A percentile compares a stretch with the other conserved stretches of the same genome.
Evolutionary conservation across 352 stramenopile species (phyloP).

Genomic region (Phytophthora capsici): DNA sequence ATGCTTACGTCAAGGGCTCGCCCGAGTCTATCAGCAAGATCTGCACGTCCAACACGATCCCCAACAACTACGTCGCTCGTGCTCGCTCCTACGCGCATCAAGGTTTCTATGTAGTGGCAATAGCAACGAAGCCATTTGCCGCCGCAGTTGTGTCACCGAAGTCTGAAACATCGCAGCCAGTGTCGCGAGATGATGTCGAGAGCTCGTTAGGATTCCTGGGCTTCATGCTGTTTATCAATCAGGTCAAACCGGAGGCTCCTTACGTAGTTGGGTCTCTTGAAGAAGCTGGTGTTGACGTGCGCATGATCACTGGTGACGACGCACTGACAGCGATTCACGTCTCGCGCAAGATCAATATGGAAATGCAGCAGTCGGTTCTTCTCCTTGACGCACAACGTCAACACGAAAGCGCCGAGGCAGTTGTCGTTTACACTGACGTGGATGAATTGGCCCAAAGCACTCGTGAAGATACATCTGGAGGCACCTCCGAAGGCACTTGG

Average conservation of each 20-base stretch:
- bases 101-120: slow-evolving; percentile 84
- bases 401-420: slow-evolving; percentile 9
- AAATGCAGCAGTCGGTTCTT: slow-evolving; percentile 59
- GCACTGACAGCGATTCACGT: slow-evolving; percentile 81
- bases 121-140: slow-evolving; percentile 68
- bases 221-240: slow-evolving; percentile 91
- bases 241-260: slow-evolving; percentile 85
- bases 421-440: slow-evolving; percentile 64
- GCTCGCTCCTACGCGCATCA: slow-evolving; percentile 71
- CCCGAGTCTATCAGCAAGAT: slow-evolving; percentile 67
- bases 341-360: slow-evolving; percentile 75
- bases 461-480: slow-evolving; percentile 19
- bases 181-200: slow-evolving; percentile 81
- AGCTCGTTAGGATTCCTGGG: slow-evolving; percentile 77
- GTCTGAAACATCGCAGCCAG: slow-evolving; percentile 49
- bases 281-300: slow-evolving; percentile 75
- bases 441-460: slow-evolving; percentile 57
- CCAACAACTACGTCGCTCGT: slow-evolving; percentile 70
- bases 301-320: slow-evolving; percentile 92
- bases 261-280: slow-evolving; percentile 83
- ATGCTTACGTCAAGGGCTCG: slow-evolving; percentile 77
- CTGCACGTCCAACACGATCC: slow-evolving; percentile 69
- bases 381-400: slow-evolving; percentile 50
- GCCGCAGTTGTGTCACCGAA: slow-evolving; percentile 19
- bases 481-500: slow-evolving; percentile 39